Percentiles rank a stretch among this genome's conserved stretches.
phyloP scores from a whole-genome alignment of 2,329 filamentous ascomycete species.

The Proliferodiscus dingleyae region DNA sequence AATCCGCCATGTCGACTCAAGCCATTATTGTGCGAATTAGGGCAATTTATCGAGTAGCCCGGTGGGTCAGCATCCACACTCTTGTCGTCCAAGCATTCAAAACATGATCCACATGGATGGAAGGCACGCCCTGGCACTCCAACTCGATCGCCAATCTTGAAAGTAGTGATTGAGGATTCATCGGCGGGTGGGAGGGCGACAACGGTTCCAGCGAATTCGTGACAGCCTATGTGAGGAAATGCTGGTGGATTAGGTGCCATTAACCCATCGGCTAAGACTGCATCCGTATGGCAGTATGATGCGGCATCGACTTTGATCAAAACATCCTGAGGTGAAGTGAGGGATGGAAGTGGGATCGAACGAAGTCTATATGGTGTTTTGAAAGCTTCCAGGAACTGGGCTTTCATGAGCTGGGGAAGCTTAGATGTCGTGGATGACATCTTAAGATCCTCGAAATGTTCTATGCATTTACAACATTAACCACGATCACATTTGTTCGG shows the following conservation, averaged over 20 bases:
- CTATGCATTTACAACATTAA: no score
- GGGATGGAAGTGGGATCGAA: neutral
- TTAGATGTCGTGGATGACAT: no score
- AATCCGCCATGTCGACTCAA: slow-evolving; percentile 1
- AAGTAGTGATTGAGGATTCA: slow-evolving; percentile 36
- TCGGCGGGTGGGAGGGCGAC: slow-evolving; percentile 36
- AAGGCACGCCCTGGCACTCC: slow-evolving; percentile 1
- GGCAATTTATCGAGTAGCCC: slow-evolving; percentile 1
- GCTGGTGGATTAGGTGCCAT: neutral
- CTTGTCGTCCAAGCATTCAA: neutral
- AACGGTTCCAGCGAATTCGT: slow-evolving; percentile 44
- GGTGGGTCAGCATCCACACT: neutral
- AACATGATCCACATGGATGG: slow-evolving; percentile 3
- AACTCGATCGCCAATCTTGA: slow-evolving; percentile 48
- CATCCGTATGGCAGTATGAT: slow-evolving; percentile 5
- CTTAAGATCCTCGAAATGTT: no score
- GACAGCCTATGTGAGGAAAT: slow-evolving; percentile 4
- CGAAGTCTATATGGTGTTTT: slow-evolving; percentile 6
- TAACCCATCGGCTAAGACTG: neutral
- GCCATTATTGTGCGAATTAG: neutral
- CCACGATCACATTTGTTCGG: no score
- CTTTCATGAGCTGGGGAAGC: slow-evolving; percentile 4
- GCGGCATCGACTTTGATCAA: slow-evolving; percentile 2
- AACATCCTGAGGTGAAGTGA: slow-evolving; percentile 4
- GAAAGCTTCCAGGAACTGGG: slow-evolving; percentile 3